Evolutionary conservation across 1,139 yeast species (phyloP).

Genomic region (Lodderomyces orthopsilosis): DNA sequence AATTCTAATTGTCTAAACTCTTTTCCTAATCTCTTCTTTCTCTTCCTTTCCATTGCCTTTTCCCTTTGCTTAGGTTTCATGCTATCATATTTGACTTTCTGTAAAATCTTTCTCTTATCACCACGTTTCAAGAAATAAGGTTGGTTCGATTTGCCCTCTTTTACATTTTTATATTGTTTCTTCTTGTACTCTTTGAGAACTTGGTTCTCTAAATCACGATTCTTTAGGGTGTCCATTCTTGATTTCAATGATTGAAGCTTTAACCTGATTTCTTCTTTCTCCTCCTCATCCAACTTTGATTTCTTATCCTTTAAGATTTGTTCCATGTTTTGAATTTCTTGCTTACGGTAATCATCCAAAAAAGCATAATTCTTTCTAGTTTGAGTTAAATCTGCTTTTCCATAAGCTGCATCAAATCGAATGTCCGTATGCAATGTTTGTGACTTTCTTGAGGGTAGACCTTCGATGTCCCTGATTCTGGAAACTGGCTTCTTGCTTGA

Average conservation of each 20-base stretch:
- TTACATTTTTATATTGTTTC: slow-evolving; percentile 43
- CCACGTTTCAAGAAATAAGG: slow-evolving; percentile 70
- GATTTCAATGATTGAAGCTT: slow-evolving; percentile 64
- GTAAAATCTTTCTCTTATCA: slow-evolving; percentile 80
- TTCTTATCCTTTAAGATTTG: slow-evolving; percentile 56
- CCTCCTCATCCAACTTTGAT: slow-evolving; percentile 43
- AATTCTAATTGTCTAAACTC: slow-evolving; percentile 82
- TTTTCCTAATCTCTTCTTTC: slow-evolving; percentile 89
- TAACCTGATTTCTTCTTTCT: slow-evolving; percentile 53
- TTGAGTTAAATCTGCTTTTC: slow-evolving; percentile 68
- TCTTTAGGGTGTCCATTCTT: slow-evolving; percentile 71
- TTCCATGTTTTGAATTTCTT: slow-evolving; percentile 65
- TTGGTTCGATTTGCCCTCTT: slow-evolving; percentile 47
- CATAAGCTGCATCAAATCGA: slow-evolving; percentile 86
- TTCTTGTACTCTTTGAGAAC: slow-evolving; percentile 55
- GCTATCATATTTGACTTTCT: slow-evolving; percentile 81
- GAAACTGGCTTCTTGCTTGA: slow-evolving; percentile 75
- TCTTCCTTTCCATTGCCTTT: slow-evolving; percentile 86
- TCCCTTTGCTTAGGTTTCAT: slow-evolving; percentile 85
- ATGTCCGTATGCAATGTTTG: slow-evolving; percentile 65
- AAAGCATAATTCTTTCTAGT: slow-evolving; percentile 78
- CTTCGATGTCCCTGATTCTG: slow-evolving; percentile 70
- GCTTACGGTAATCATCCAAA: slow-evolving; percentile 77
- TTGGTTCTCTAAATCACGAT: slow-evolving; percentile 70
- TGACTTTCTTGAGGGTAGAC: slow-evolving; percentile 48